Evolutionary conservation across 176 grass and related monocot species (phyloP), one percentile per base, ranked within the genome.

Genomic region (Poa pratensis): DNA sequence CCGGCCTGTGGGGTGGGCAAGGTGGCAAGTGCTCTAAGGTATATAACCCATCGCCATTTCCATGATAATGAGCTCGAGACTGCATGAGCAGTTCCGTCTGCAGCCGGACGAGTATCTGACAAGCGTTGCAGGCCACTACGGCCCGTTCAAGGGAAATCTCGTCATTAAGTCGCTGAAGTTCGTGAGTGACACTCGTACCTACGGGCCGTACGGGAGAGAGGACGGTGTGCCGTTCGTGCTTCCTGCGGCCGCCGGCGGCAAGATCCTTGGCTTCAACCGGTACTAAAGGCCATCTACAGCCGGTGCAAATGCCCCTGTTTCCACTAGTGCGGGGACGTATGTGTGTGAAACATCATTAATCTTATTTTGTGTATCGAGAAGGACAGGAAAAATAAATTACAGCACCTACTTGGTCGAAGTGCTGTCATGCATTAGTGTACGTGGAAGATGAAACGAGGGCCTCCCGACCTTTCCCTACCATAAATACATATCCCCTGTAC

Each of bases 51-150:
- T 23, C 55, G 8, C n/a, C 55, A 23, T 22, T 59, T 23, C 52
- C 52, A 53, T 1, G 51, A 17, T 53, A 15, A 5, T 17, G 55
- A 59, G 55, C 55, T 59, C 55, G 55, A 23, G 8, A 52, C 14
- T 53, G 15, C 60, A 28, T 64, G 4, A 6, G 24, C 26, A 64
- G 60, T 28, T 64, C 12, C n/a, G 28, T 66, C 62, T 66, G 27
- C 0, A 66, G 64, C 32, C 28, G 64, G 64, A 67, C 64, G 64
- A 67, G 64, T 67, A 67, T 28, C 64, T 67, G 16, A 67, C 30
- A 0, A 35, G 64, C 64, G 28, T 35, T 6, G 30, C 37, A 67
- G 64, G 30, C 6, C 32, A 67, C 30, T 34, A 35, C 30, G 64
- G 30, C 7, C 16, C 18, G 7, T 37, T 35, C 64, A 5, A 19